Evolutionary conservation across 2,329 filamentous ascomycete species (phyloP).

Genomic region (Diplocarpon mali): DNA sequence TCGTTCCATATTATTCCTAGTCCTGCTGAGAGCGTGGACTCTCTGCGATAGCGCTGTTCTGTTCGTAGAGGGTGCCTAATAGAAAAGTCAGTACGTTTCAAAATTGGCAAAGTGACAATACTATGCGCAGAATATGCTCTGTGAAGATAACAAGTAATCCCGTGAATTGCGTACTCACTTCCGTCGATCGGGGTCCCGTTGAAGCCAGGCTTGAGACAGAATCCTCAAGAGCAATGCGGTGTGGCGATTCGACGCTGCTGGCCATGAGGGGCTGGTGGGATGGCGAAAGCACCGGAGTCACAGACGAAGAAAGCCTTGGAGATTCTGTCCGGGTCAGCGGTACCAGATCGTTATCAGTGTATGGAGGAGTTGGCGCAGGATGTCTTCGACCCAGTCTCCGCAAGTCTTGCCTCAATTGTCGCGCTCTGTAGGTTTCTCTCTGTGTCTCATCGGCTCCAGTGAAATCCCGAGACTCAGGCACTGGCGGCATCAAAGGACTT

Average conservation of each 20-base stretch:
- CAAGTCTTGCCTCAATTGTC: slow-evolving; percentile 14
- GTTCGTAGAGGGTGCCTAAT: not conserved
- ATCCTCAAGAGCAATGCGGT: slow-evolving; percentile 7
- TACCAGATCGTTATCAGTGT: slow-evolving; percentile 16
- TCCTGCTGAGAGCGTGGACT: slow-evolving; percentile 12
- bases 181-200: too few species aligned
- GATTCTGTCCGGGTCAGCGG: slow-evolving; percentile 11
- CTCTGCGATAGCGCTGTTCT: slow-evolving; percentile 12
- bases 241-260: slow-evolving; percentile 2
- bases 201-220: slow-evolving; percentile 5
- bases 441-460: slow-evolving; percentile 15
- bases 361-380: slow-evolving; percentile 18
- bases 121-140: too few species aligned
- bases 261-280: slow-evolving; percentile 4
- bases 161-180: slow-evolving; percentile 1
- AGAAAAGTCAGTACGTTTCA: not conserved
- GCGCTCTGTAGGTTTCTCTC: slow-evolving; percentile 14
- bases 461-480: slow-evolving; percentile 24
- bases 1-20: slow-evolving; percentile 12
- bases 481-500: slow-evolving; percentile 22
- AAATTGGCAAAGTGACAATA: not conserved
- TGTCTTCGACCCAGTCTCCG: slow-evolving; percentile 16
- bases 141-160: slow-evolving; percentile 1
- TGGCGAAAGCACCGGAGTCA: slow-evolving; percentile 15
- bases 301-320: slow-evolving; percentile 12